phyloP scores from a whole-genome alignment of 75 land plant species.

The Azolla pinnata region DNA sequence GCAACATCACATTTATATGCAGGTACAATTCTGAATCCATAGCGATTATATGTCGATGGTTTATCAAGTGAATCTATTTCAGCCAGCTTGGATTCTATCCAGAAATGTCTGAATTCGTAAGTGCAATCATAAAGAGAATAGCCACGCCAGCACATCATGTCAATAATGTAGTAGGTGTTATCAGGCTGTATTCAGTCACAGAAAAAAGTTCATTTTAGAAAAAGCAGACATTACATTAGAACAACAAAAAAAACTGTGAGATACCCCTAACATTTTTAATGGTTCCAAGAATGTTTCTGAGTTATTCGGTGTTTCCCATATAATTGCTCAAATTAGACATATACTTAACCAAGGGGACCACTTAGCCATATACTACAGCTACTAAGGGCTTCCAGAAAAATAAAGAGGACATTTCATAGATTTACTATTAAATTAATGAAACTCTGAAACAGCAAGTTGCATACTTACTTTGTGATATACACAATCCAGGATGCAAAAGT shows the following conservation, averaged over 20 bases:
- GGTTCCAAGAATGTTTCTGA: neutral
- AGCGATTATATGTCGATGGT: slow-evolving; percentile 61
- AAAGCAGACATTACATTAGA: neutral
- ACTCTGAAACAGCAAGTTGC: neutral
- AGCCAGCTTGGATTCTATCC: slow-evolving; percentile 82
- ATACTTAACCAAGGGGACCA: no score
- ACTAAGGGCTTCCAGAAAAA: no score
- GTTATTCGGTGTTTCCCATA: no score
- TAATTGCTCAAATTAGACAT: no score
- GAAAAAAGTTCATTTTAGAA: neutral
- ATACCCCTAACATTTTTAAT: neutral
- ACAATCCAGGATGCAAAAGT: slow-evolving; percentile 77
- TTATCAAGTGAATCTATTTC: slow-evolving; percentile 66
- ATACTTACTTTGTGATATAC: slow-evolving; percentile 75
- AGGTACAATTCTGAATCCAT: slow-evolving; percentile 68
- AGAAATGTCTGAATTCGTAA: slow-evolving; percentile 87
- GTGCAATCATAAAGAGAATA: slow-evolving; percentile 82
- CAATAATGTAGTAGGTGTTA: slow-evolving; percentile 81
- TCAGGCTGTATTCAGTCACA: slow-evolving; percentile 44
- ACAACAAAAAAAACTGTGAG: no score
- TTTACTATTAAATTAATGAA: neutral
- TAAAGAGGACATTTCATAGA: neutral
- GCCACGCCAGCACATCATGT: slow-evolving; percentile 93
- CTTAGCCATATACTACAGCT: no score
- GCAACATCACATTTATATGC: slow-evolving; percentile 53